phyloP scores from a whole-genome alignment of 108 stramenopile genomes.

The Nitzschia sp. region DNA sequence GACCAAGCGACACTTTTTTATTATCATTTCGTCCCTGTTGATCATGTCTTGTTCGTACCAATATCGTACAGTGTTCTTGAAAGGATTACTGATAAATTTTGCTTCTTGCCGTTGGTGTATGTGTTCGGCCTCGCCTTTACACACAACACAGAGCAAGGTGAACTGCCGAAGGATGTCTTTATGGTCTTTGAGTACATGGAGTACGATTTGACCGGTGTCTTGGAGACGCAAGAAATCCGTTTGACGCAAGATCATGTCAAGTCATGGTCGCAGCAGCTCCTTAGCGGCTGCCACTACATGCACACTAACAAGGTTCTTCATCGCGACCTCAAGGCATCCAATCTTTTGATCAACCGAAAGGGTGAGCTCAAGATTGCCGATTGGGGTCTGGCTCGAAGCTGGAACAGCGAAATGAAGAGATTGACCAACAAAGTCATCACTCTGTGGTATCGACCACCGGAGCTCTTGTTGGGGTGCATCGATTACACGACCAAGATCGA shows the following conservation, averaged over 20 bases:
- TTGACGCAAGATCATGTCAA: conserved; percentile 86
- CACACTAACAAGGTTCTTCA: conserved; percentile 94
- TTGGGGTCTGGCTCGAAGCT: conserved; percentile 93
- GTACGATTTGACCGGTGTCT: conserved; percentile 86
- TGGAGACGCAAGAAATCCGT: conserved; percentile 83
- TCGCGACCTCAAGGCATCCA: conserved; percentile 93
- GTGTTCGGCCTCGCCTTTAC: conserved; percentile 16
- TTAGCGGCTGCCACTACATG: conserved; percentile 90
- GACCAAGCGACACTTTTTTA: not conserved
- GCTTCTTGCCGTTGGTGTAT: conserved; percentile 3
- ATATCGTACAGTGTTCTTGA: conserved; percentile 1
- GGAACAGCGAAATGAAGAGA: conserved; percentile 84
- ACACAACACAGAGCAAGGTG: conserved; percentile 58
- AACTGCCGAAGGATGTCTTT: conserved; percentile 88
- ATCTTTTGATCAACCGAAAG: conserved; percentile 85
- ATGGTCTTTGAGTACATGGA: conserved; percentile 96
- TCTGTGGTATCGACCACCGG: conserved; percentile 96
- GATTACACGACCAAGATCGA: conserved; percentile 91
- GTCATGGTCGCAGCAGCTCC: conserved; percentile 90
- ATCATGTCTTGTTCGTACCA: not conserved
- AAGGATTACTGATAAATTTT: conserved; percentile 13
- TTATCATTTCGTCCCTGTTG: conserved; percentile 11
- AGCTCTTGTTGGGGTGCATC: conserved; percentile 85
- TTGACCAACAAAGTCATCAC: conserved; percentile 96
- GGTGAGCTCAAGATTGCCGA: conserved; percentile 96